Base-by-base conservation (phyloP, 176 grass and related monocot genomes). In the Oryza australiensis region DNA sequence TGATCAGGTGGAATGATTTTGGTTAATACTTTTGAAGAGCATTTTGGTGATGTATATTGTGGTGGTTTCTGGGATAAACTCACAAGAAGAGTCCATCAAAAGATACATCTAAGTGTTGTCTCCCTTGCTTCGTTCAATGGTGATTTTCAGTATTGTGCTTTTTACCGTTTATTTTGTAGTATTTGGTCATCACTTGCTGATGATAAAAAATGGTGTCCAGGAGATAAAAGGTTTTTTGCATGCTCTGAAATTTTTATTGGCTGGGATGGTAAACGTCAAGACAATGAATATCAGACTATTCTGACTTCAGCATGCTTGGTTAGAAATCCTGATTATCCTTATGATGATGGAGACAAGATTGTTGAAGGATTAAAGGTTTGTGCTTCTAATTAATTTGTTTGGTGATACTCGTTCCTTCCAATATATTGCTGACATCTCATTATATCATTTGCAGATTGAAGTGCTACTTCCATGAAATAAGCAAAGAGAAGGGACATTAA, bases 261-360 rank as follows among this genome's bases (percentile, higher is more conserved):
- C 38, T 72, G 69, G 69, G 69, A 72, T 72, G 40, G 5, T 72
- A 46, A 69, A 69, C 41, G 41, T 72, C 40, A 8, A 72, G 23
- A 72, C 5, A 72, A 72, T 46, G 40, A 26, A 46, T 72, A 23
- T 46, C 38, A 71, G 10, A 72, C 41, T 28, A 46, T 72, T 72
- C n/a, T 72, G n/a, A 72, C 69, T 72, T 72, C 69, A 72, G 69
- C 69, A 11, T 46, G 40, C 69, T 72, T 72, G 11, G 69, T 72
- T 72, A 72, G 69, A 42, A 72, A 72, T 72, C 38, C 40, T 72
- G 5, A 46, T 72, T 72, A 72, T 46, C 40, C 69, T 27, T 7
- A 16, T 5, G 40, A 71, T 27, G n/a, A 23, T 12, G 67, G 40
- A 46, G 26, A 45, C 38, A 46, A 46, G 69, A 72, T 46, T 72